Conservation (phyloP, 1,284 basidiomycete genomes). For the Cutaneotrichosporon daszewskae region DNA sequence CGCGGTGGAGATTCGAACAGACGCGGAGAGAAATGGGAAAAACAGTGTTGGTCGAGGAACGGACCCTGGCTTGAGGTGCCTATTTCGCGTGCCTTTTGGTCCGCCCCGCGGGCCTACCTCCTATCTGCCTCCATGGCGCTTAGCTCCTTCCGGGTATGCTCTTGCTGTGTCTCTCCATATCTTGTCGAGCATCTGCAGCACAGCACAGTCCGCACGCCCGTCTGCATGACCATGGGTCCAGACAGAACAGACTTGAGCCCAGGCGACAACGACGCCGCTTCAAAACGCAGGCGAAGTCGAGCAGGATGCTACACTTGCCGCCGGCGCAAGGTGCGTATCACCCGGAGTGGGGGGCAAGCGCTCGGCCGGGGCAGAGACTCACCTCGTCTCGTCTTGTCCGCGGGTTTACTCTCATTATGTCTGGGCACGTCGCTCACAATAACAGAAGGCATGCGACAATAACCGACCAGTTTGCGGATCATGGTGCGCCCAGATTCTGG, state of each 20-base stretch:
- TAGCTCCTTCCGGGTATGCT: neutral
- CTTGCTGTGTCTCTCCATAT: neutral
- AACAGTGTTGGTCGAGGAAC: no score
- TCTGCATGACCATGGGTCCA: neutral
- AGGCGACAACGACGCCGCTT: neutral
- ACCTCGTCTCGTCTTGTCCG: no score
- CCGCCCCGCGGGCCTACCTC: neutral
- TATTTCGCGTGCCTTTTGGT: neutral
- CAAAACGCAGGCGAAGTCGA: conserved; percentile 17
- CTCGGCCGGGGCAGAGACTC: no score
- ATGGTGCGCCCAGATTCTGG: conserved; percentile 9
- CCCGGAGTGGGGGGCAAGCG: no score
- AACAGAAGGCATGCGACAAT: conserved; percentile 23
- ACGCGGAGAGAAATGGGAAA: no score
- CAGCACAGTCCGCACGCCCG: neutral
- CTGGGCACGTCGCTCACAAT: conserved; percentile 3
- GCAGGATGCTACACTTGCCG: conserved; percentile 23
- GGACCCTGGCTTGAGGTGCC: no score
- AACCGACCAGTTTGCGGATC: conserved; percentile 16
- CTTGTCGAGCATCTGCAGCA: neutral
- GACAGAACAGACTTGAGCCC: conserved; percentile 7
- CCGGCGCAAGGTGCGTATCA: conserved; percentile 14
- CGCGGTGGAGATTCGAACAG: no score
- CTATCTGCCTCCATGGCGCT: conserved; percentile 4
- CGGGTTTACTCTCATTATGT: no score